phyloP scores from a whole-genome alignment of 2,329 filamentous ascomycete genomes.

The Amylocarpus encephaloides region DNA sequence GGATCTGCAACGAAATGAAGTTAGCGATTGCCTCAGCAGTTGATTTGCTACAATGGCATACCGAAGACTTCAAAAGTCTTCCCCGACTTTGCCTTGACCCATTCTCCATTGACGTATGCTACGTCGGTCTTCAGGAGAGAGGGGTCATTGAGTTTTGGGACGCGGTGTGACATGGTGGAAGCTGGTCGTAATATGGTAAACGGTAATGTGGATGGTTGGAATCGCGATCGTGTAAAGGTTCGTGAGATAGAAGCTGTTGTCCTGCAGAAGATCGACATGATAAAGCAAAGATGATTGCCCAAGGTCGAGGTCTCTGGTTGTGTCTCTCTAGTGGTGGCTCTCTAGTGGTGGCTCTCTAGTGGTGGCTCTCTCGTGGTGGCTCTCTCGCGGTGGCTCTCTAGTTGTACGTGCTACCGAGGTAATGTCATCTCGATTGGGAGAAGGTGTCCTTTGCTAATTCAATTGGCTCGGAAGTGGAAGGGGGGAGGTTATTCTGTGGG shows the following conservation, averaged over 20 bases:
- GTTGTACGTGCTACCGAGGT: neutral
- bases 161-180: conserved; percentile 26
- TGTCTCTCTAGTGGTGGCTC: too few species aligned
- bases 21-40: neutral
- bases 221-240: conserved; percentile 20
- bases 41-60: conserved; percentile 29
- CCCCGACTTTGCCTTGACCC: conserved; percentile 77
- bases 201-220: conserved; percentile 24
- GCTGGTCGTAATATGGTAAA: conserved; percentile 17
- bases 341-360: neutral
- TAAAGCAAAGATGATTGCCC: conserved; percentile 1
- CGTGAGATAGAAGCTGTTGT: conserved; percentile 18
- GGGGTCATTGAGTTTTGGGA: conserved; percentile 63
- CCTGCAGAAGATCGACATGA: conserved; percentile 23
- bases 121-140: conserved; percentile 78
- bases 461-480: conserved; percentile 2
- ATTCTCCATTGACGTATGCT: conserved; percentile 86
- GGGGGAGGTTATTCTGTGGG: neutral
- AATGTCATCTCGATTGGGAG: neutral
- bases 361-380: neutral
- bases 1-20: conserved; percentile 53
- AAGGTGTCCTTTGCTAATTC: neutral
- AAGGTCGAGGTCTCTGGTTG: too few species aligned
- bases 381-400: neutral
- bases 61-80: conserved; percentile 85